phyloP scores from a whole-genome alignment of 1,139 yeast genomes.

The Candida sojae region DNA sequence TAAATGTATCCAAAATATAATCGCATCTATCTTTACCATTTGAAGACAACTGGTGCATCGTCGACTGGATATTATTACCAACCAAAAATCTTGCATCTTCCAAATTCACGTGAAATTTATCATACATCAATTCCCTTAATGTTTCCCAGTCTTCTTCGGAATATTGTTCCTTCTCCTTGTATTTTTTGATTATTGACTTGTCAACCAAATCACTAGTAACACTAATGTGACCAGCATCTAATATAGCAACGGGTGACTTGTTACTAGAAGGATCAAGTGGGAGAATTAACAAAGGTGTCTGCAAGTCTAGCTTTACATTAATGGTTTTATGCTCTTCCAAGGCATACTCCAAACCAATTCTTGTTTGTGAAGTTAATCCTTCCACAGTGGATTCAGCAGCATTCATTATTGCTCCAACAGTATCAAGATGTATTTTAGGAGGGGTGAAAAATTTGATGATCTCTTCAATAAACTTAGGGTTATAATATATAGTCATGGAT shows the following conservation, averaged over 20 bases:
- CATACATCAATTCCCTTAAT: slow-evolving; percentile 83
- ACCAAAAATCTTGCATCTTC: slow-evolving; percentile 88
- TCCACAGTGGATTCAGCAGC: slow-evolving; percentile 97
- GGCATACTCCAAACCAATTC: slow-evolving; percentile 91
- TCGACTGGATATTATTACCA: slow-evolving; percentile 78
- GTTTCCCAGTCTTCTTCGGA: slow-evolving; percentile 70
- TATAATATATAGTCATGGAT: slow-evolving; percentile 89
- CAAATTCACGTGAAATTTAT: slow-evolving; percentile 72
- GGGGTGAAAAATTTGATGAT: slow-evolving; percentile 78
- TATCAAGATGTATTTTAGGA: slow-evolving; percentile 81
- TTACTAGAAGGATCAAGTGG: slow-evolving; percentile 81
- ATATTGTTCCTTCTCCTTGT: slow-evolving; percentile 70
- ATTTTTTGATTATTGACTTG: slow-evolving; percentile 64
- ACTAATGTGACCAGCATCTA: slow-evolving; percentile 96
- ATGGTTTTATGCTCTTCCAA: slow-evolving; percentile 92
- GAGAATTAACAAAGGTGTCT: slow-evolving; percentile 89
- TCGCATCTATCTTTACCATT: slow-evolving; percentile 38
- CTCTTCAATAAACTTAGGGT: slow-evolving; percentile 77
- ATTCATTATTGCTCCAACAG: slow-evolving; percentile 87
- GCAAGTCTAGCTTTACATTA: slow-evolving; percentile 81
- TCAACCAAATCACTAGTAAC: slow-evolving; percentile 81
- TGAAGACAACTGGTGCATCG: slow-evolving; percentile 68
- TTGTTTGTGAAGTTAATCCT: slow-evolving; percentile 84
- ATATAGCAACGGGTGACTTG: slow-evolving; percentile 85
- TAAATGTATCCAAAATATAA: slow-evolving; percentile 73